Evolutionary conservation across 345 rosid genomes (phyloP), one percentile per base, ranked within the genome.

Genomic region (Trapa incisa): DNA sequence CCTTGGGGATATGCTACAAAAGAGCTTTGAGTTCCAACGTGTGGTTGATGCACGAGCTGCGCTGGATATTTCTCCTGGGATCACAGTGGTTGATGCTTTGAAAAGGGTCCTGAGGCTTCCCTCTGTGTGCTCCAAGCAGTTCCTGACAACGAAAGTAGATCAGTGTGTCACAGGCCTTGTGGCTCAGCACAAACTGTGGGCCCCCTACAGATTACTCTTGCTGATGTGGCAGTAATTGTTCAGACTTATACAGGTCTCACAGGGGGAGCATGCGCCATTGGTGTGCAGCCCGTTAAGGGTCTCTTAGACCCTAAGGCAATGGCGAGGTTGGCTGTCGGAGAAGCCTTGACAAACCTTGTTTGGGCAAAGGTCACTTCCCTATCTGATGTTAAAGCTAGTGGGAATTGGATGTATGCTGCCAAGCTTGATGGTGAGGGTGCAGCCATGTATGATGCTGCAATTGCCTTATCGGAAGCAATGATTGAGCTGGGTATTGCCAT

Each of bases 141-240:
- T 90, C 71, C 78, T 93, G 74, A 93, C 97, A 50, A 90, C 89
- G 45, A 93, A 93, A 80, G 98, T 87, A 33, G 98, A 90, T 74
- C 85, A 97, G 65, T 93, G 97, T 77, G 97, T 90, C 62, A 90
- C 96, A 42, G 98, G 95, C 66, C 97, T 93, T 68, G 96, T 93
- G 45, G 98, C 98, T 3, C 98, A 93, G 79, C 98, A 93, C 97
- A 93, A 80, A 90, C 98, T 13, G 96, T 90, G 75, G 98, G 98
- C 66, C 89, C 97, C 45, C 78, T 93, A 81, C 97, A 88, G 79
- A 84, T 88, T 75, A 75, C 97, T 3, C 89, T 93, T 75, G 88
- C 98, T 65, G 97, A 93, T 80, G 97, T 88, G 76, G 98, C 96
- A 37, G 97, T 93, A 67, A 88, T 93, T 47, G 92, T 97, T 71